phyloP scores from a whole-genome alignment of 2,329 filamentous ascomycete genomes.

The Colletotrichum kahawae region DNA sequence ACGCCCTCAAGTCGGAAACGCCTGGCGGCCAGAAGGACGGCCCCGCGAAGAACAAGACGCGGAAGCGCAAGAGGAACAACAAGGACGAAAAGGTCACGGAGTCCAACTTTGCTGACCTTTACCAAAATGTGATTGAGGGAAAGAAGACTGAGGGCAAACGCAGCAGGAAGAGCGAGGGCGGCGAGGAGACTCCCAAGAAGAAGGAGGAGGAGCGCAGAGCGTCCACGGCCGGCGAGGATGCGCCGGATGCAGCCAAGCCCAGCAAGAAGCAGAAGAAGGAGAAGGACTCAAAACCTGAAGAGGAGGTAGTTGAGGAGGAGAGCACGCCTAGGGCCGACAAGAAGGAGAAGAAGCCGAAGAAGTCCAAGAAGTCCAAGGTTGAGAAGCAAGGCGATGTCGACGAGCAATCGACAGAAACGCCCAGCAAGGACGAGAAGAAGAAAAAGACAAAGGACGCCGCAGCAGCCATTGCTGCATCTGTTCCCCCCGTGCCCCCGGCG shows the following conservation, averaged over 20 bases:
- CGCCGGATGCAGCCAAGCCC: constrained; percentile 1
- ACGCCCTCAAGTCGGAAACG: constrained; percentile 73
- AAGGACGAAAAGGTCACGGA: constrained; percentile 59
- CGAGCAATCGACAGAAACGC: constrained; percentile 20
- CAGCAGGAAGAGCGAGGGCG: constrained; percentile 18
- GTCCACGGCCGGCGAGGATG: constrained; percentile 25
- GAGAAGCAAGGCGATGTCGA: constrained; percentile 14
- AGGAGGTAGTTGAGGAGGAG: constrained; percentile 26
- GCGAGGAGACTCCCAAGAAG: constrained; percentile 18
- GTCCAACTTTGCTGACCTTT: constrained; percentile 78
- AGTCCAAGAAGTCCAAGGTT: constrained; percentile 28
- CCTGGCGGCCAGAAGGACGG: constrained; percentile 26
- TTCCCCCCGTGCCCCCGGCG: constrained; percentile 44
- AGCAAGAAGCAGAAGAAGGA: constrained; percentile 28
- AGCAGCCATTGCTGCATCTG: constrained; percentile 26
- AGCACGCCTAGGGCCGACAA: constrained; percentile 29
- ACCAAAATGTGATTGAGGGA: constrained; percentile 79
- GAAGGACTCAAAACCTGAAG: constrained; percentile 23
- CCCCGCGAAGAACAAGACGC: constrained; percentile 60
- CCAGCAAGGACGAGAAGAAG: constrained; percentile 16
- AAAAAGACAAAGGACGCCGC: constrained; percentile 22
- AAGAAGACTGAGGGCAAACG: constrained; percentile 37
- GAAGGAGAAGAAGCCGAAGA: constrained; percentile 37
- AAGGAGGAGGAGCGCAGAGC: constrained; percentile 30
- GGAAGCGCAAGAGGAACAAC: constrained; percentile 47